phyloP scores from a whole-genome alignment of 352 stramenopile species.

The Globisporangium camurandrum region DNA sequence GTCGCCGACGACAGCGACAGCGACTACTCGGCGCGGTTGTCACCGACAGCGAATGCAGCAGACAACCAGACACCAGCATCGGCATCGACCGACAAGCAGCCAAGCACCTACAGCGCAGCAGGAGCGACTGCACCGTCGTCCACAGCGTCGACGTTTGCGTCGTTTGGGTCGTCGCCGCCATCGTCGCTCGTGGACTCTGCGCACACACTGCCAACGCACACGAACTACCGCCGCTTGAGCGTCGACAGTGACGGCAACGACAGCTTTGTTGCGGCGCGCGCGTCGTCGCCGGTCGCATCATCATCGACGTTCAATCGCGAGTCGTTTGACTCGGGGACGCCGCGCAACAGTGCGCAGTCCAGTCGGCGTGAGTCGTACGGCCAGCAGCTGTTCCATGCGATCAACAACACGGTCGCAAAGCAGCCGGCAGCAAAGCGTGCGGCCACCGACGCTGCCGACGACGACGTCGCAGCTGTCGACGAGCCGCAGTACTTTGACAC shows the following conservation, averaged over 20 bases:
- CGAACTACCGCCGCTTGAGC: conserved; percentile 3
- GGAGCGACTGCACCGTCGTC: conserved; percentile 10
- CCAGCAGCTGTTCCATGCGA: conserved; percentile 11
- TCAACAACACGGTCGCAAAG: conserved; percentile 13
- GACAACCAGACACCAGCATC: background rate
- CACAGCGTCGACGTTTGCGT: background rate
- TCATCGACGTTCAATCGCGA: conserved; percentile 7
- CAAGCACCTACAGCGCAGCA: background rate
- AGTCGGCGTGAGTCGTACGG: conserved; percentile 5
- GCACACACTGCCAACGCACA: background rate
- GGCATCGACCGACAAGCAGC: background rate
- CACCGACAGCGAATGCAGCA: background rate
- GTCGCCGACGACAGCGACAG: conserved; percentile 1
- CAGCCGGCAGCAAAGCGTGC: too few species aligned
- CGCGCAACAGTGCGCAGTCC: conserved; percentile 7
- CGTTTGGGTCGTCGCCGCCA: conserved; percentile 8
- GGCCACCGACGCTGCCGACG: too few species aligned
- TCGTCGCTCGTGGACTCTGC: conserved; percentile 3
- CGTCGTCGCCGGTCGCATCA: conserved; percentile 3
- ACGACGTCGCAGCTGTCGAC: background rate
- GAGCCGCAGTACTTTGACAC: conserved; percentile 15
- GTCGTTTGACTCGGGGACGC: conserved; percentile 16
- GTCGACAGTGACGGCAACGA: conserved; percentile 7
- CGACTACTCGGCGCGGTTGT: background rate
- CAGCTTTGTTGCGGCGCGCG: conserved; percentile 4